Evolutionary conservation across 331 rosid genomes (phyloP), one percentile per base, ranked within the genome.

Genomic region (Erythrophleum ivorense): DNA sequence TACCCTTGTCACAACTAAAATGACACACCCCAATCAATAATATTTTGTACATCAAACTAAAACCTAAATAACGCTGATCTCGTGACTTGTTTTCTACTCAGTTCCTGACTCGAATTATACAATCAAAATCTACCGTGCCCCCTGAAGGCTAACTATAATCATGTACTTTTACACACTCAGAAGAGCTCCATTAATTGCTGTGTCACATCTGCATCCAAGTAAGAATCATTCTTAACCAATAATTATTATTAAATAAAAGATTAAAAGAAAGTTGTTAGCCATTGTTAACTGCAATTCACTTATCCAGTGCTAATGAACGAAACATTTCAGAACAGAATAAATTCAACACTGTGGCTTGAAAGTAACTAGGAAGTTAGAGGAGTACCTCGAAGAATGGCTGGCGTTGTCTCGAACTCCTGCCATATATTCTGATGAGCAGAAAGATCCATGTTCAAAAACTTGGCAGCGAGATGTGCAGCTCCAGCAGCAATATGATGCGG

Each of bases 401-500:
- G 98, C 13, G 99, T 88, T 18, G 98, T 86, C 88, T 92, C 88
- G 55, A 94, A 91, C 87, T 96, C 99, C 65, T 85, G 97, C 97
- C 94, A 94, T 80, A 96, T 88, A 85, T 80, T 93, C 81, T 86
- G 92, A 80, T 83, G 76, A 36, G 93, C 85, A 70, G 86, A 82
- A 64, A 92, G 91, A 86, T 96, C 97, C 90, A 96, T 76, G 86
- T 94, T 88, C 71, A 96, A 84, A 85, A 89, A 91, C 89, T 89
- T 91, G 43, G 97, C 92, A 31, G 99, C 98, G 60, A 96, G 97
- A 87, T 86, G 89, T 36, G 94, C 91, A 70, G 99, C 98, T 84
- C 99, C 99, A 60, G 98, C 99, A 36, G 99, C 99, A 80, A 96
- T 96, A 81, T 96, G 97, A 83, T 92, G 94, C 29, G 99, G 95